Conservation (phyloP, 371 early-diverging fungal species). For the Encephalitozoon intestinalis region DNA sequence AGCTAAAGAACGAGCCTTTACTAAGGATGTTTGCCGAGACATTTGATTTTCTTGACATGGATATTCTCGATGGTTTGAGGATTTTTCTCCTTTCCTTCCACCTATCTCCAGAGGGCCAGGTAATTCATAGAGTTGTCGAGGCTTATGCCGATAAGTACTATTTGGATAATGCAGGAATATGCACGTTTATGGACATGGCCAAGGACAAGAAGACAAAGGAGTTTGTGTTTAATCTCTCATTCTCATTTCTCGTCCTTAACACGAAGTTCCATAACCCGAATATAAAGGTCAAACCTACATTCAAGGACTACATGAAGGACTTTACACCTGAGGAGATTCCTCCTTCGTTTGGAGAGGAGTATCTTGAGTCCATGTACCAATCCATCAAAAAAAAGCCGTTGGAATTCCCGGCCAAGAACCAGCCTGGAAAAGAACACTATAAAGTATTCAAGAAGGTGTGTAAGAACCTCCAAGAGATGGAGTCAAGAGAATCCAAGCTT, state of each 20-base stretch:
- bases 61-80: slow-evolving; percentile 75
- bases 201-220: slow-evolving; percentile 11
- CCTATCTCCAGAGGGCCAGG: slow-evolving; percentile 81
- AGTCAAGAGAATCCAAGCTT: background rate
- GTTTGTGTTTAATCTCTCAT: slow-evolving; percentile 70
- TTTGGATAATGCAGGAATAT: background rate
- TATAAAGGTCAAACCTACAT: slow-evolving; percentile 73
- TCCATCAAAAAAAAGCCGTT: slow-evolving; percentile 49
- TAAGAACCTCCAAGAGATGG: background rate
- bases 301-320: slow-evolving; percentile 67
- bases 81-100: slow-evolving; percentile 73
- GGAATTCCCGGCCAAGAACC: slow-evolving; percentile 44
- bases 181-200: background rate
- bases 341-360: slow-evolving; percentile 26
- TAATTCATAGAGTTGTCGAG: slow-evolving; percentile 77
- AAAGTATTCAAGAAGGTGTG: slow-evolving; percentile 7
- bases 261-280: slow-evolving; percentile 83
- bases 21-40: slow-evolving; percentile 70
- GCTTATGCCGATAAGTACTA: slow-evolving; percentile 69
- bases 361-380: slow-evolving; percentile 38
- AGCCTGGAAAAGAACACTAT: slow-evolving; percentile 12
- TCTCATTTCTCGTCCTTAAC: slow-evolving; percentile 78
- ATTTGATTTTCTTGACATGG: slow-evolving; percentile 72
- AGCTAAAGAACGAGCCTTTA: slow-evolving; percentile 68
- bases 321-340: slow-evolving; percentile 20